Evolutionary conservation across 768 basidiomycete species (phyloP), one percentile per base, ranked within the genome.

Genomic region (Tricholoma hemisulphureum): DNA sequence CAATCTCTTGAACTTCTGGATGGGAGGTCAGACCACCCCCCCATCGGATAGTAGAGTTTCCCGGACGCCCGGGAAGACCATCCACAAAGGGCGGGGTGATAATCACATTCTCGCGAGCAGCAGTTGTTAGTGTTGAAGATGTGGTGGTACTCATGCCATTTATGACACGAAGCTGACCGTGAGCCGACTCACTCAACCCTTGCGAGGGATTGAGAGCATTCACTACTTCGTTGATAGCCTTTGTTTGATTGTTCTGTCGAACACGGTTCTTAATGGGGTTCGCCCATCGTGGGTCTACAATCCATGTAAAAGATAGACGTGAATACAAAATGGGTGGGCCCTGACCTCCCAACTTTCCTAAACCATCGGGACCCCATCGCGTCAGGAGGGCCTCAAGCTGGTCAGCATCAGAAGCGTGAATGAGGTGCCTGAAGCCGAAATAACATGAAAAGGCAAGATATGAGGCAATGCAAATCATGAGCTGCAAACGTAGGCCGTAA

Each of bases 331-430:
- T 13, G 23, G 37, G 51, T 54, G 51, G 53, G 26, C 48, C 61
- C 85, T 74, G 66, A 93, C 93, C 88, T 76, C 89, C 91, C 51
- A 95, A 76, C 73, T 95, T 95, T 58, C 92, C 92, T 71, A 92
- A 74, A 37, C 92, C 87, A 73, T 95, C 93, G 45, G 89, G 88
- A 34, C 89, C 88, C 93, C 94, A 95, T 56, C 92, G 83, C 62
- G 83, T 86, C 50, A 95, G 85, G 58, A 95, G 80, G 23, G 89
- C 93, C 71, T 91, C 90, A 31, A 91, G 84, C 69, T 95, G 91
- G 74, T 91, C 90, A 11, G 88, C 91, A 73, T 94, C 91, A 57
- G 91, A 93, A 28, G 94, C 93, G 75, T 95, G 93, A 9, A 94
- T 86, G 61, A 93, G 80, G 76, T 96, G 93, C 53, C 93, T 95